Evolutionary conservation across 1,284 basidiomycete species (phyloP).

Genomic region (Cryptococcus hybrid): DNA sequence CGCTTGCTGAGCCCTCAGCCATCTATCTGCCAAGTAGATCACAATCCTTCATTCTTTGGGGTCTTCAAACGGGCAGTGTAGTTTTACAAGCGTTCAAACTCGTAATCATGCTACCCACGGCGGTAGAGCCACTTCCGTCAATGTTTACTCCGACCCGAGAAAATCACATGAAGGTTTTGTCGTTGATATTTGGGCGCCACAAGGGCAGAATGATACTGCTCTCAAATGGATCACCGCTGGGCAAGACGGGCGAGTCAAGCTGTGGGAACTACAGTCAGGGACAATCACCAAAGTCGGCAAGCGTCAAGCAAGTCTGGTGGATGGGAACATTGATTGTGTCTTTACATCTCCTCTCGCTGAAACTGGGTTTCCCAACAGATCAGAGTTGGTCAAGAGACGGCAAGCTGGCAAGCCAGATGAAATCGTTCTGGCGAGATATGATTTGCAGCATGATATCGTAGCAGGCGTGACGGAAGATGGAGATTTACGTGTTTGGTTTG

Average conservation of each 20-base stretch:
- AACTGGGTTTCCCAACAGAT: slow-evolving; percentile 26
- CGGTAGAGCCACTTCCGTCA: slow-evolving; percentile 36
- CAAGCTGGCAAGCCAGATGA: slow-evolving; percentile 31
- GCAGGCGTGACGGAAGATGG: slow-evolving; percentile 41
- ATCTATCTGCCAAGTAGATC: slow-evolving; percentile 31
- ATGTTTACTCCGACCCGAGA: slow-evolving; percentile 22
- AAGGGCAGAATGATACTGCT: neutral
- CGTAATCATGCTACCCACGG: slow-evolving; percentile 33
- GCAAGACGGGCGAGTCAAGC: slow-evolving; percentile 44
- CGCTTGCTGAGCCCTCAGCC: slow-evolving; percentile 21
- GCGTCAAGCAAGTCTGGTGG: slow-evolving; percentile 2
- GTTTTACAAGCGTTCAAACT: slow-evolving; percentile 41
- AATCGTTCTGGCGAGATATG: slow-evolving; percentile 33
- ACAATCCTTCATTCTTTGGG: slow-evolving; percentile 43
- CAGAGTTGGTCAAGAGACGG: slow-evolving; percentile 31
- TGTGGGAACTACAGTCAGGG: slow-evolving; percentile 38
- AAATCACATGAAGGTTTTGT: slow-evolving; percentile 38
- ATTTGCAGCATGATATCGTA: slow-evolving; percentile 25
- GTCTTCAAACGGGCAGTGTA: slow-evolving; percentile 33
- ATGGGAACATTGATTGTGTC: slow-evolving; percentile 24
- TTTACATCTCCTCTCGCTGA: slow-evolving; percentile 30
- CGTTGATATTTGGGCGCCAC: slow-evolving; percentile 31
- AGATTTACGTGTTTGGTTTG: slow-evolving; percentile 38
- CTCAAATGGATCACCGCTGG: slow-evolving; percentile 43
- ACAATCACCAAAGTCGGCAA: slow-evolving; percentile 1